A percentile compares a stretch with the other conserved stretches of the same genome.
phyloP scores from a whole-genome alignment of 306 rosid genomes.

The Trichosanthes truncata region DNA sequence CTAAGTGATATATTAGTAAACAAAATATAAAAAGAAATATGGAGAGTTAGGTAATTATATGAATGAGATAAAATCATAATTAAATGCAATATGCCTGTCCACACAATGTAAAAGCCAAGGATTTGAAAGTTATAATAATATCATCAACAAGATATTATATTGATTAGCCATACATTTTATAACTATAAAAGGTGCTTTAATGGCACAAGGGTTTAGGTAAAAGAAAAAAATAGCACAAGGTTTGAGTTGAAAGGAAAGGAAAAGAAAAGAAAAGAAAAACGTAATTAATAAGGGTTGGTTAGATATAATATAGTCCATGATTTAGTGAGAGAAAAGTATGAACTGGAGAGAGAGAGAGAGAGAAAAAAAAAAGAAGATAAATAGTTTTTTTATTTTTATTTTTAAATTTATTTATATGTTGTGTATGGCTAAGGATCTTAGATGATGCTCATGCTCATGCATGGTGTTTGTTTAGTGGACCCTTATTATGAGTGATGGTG shows the following conservation, averaged over 20 bases:
- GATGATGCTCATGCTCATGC: background rate
- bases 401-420: background rate
- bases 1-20: background rate
- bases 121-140: background rate
- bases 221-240: background rate
- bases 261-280: background rate
- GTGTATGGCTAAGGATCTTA: background rate
- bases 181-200: background rate
- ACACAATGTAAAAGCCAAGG: background rate
- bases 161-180: background rate
- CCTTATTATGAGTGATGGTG: background rate
- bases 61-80: background rate
- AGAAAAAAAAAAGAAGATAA: background rate
- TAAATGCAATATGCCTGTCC: background rate
- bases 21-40: background rate
- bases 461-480: background rate
- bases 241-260: background rate
- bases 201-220: background rate
- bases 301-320: background rate
- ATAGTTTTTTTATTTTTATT: background rate
- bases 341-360: background rate
- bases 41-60: background rate
- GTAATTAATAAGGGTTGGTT: background rate
- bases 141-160: background rate
- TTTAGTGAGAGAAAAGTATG: conserved; percentile 1